Base-by-base conservation (phyloP, 495 filamentous ascomycete species). In the Beverwykella pulmonaria region DNA sequence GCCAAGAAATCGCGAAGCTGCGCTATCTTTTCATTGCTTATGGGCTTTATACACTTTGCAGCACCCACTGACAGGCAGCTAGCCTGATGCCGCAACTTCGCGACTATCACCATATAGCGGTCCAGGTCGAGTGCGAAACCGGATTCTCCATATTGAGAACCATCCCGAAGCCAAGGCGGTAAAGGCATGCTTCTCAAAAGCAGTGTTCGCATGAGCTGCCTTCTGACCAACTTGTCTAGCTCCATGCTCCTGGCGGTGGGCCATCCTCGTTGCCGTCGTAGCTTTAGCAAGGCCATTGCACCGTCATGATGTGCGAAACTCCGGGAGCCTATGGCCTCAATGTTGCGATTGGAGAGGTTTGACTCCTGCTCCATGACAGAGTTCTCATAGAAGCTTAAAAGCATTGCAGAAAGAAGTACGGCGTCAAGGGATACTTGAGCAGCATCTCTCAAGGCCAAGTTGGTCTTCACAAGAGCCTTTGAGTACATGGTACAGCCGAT, bases 221-320 rank as follows among this genome's bases (percentile, higher is more conserved):
- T 4, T n/a, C 39, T 44, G 39, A 44, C 39, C 17, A 44, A n/a
- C 39, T 44, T 44, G 39, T 44, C 39, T 14, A 44, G 17, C 8
- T 44, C 39, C 39, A 44, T 44, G 17, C 15, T 44, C 15, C 3
- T 44, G 9, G 6, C 15, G 6, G 39, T 44, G 39, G 39, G 39
- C 39, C 39, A 44, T 44, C 39, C 39, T n/a, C 39, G 39, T n/a
- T 44, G 39, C 39, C 39, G 39, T 44, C 39, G 39, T 44, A 44
- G 17, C 17, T 44, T 44, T 14, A 44, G 17, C 15, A 44, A 44
- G 17, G 39, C 39, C 39, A 44, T 44, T 14, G 39, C 39, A n/a
- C 39, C 39, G 17, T 44, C 39, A n/a, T 44, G 39, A 44, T 44
- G 39, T 44, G 39, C 39, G 15, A 44, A 44, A 14, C 39, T 44